These are phyloP conservation scores for Suillus paluster DNA, from an alignment of 768 basidiomycete genomes.

Conservation along the genomic window DNA sequence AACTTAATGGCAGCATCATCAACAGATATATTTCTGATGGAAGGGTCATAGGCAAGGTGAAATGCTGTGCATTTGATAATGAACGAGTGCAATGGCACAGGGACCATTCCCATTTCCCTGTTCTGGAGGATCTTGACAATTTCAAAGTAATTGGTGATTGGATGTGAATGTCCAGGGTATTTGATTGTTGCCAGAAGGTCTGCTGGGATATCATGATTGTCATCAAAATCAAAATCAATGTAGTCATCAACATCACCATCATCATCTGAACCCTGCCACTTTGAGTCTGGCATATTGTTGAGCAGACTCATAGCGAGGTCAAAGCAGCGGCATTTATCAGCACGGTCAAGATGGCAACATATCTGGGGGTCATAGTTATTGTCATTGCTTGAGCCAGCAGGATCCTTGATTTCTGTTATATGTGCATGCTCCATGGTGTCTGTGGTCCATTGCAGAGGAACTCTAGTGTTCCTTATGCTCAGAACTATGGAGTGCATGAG, in stretches of 20 bases:
- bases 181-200: background rate
- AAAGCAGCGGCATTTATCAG: background rate
- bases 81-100: slow-evolving; percentile 20
- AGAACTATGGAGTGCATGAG: too few relatives aligned
- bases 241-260: slow-evolving; percentile 3
- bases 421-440: too few relatives aligned
- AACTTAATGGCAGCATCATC: slow-evolving; percentile 22
- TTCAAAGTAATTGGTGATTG: background rate
- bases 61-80: slow-evolving; percentile 21
- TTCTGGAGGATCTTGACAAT: background rate
- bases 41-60: slow-evolving; percentile 29
- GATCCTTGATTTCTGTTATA: too few relatives aligned
- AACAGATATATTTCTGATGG: slow-evolving; percentile 21
- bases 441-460: too few relatives aligned
- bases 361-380: too few relatives aligned
- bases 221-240: slow-evolving; percentile 8
- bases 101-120: background rate
- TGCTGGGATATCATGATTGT: background rate
- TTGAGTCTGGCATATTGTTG: slow-evolving; percentile 16
- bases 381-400: too few relatives aligned
- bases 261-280: slow-evolving; percentile 30
- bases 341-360: slow-evolving; percentile 40
- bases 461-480: too few relatives aligned
- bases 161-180: background rate
- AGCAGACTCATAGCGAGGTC: background rate